Conservation (phyloP, 768 basidiomycete species). For the Kwoniella sp. region DNA sequence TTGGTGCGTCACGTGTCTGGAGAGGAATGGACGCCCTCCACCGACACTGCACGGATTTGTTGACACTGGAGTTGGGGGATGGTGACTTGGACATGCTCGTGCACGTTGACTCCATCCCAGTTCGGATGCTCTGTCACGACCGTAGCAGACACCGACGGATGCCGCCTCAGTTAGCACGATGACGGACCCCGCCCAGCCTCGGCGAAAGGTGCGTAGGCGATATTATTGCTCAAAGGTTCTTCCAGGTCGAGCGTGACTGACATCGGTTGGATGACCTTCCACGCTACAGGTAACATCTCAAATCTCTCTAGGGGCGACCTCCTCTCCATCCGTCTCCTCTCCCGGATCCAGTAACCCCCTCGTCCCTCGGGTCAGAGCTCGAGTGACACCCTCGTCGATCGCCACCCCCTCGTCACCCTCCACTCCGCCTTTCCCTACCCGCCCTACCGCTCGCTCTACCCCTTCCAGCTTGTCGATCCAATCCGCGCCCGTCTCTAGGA, state of each 20-base stretch:
- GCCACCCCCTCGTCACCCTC: not conserved
- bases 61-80: no score
- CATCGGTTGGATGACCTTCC: not conserved
- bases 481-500: constrained; percentile 5
- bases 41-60: no score
- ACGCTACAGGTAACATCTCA: not conserved
- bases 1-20: no score
- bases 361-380: constrained; percentile 2
- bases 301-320: constrained; percentile 12
- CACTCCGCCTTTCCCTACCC: not conserved
- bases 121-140: no score
- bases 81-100: no score
- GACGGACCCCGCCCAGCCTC: constrained; percentile 16
- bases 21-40: no score
- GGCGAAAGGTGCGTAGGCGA: constrained; percentile 14
- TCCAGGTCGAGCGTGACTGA: not conserved
- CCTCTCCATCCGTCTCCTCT: not conserved
- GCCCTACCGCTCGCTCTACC: constrained; percentile 9
- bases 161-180: no score
- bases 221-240: no score
- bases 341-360: not conserved
- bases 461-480: constrained; percentile 1
- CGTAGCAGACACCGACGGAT: no score
- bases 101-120: no score
- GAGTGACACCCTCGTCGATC: constrained; percentile 1